Base-by-base conservation (phyloP, 106 monocot genomes). In the Vanilla planifolia region DNA sequence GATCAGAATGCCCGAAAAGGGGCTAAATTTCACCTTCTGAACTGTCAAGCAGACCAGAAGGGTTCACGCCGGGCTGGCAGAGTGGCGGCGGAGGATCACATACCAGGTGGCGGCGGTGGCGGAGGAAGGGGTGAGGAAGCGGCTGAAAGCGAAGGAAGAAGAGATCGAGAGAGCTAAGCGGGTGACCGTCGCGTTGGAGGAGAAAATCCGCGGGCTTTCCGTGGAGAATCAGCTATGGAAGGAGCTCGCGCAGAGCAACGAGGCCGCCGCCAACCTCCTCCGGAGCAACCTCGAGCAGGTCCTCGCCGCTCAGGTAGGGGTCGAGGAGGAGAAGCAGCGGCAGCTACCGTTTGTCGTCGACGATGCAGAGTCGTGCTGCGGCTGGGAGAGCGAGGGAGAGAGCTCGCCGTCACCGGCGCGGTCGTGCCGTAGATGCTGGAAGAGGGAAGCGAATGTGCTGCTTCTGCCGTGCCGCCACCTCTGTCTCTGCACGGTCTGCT, bases 401-500 rank as follows among this genome's bases (percentile, higher is more conserved):
- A 15, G 22, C 0, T 39, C 23, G 26, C 9, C 43, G 26, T 22
- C 8, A 5, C 8, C 27, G 42, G 42, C 42, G 41, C 24, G 50
- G 28, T 20, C 10, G 6, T 64, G 64, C 5, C 15, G 64, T 32
- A 19, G 30, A 7, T 64, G 64, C 20, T 1, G 33, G 3, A 30
- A 33, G 34, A 33, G 29, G 50, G 64, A 51, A 17, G 33, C 48
- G 34, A 64, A 30, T 17, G 64, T 64, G 29, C 50, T 64, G 47
- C 21, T 64, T 30, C 23, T 64, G 16, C 64, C 64, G 0, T 64
- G 64, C 17, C 25, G 48, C 6, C 64, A 64, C 13, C 64, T 64
- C n/a, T 64, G 64, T 21, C 47, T 64, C 19, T 64, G 64, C 23
- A 34, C 10, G 17, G 28, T 1, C 10, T 64, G 64, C 48, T 48